Conservation (phyloP, 2,329 filamentous ascomycete genomes). For the Epichloe gansuensis region DNA sequence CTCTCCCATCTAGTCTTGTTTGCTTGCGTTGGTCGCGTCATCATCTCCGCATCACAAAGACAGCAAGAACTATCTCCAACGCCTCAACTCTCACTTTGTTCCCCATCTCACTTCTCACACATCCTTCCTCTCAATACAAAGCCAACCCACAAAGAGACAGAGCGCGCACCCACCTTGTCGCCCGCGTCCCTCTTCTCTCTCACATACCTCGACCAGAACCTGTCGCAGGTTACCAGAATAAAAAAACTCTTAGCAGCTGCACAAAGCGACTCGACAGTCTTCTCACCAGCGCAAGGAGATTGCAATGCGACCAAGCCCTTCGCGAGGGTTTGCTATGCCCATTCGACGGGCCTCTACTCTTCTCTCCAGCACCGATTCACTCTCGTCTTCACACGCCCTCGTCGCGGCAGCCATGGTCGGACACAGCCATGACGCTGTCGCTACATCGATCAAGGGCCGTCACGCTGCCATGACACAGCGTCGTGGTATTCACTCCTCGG, state of each 20-base stretch:
- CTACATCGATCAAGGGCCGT: not conserved
- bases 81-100: not conserved
- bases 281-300: not conserved
- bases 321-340: conserved; percentile 12
- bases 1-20: not conserved
- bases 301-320: conserved; percentile 14
- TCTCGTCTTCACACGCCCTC: not conserved
- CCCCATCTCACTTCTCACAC: not conserved
- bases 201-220: not conserved
- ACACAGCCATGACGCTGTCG: not conserved
- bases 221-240: conserved; percentile 1
- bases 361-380: not conserved
- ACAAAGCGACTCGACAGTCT: not conserved
- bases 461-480: conserved; percentile 3
- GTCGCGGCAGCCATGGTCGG: conserved; percentile 2
- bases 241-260: not conserved
- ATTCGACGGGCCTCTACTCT: conserved; percentile 3
- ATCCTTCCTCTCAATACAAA: not conserved
- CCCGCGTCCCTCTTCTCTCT: not conserved
- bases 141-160: not conserved
- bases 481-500: conserved; percentile 25
- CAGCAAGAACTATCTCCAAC: not conserved
- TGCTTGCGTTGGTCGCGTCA: not conserved
- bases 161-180: not conserved
- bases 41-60: not conserved